Percentiles rank a stretch among this genome's conserved stretches.
These are phyloP conservation scores for Blastocystis hominis DNA, from an alignment of 352 stramenopile species.

Conservation along the genomic window DNA sequence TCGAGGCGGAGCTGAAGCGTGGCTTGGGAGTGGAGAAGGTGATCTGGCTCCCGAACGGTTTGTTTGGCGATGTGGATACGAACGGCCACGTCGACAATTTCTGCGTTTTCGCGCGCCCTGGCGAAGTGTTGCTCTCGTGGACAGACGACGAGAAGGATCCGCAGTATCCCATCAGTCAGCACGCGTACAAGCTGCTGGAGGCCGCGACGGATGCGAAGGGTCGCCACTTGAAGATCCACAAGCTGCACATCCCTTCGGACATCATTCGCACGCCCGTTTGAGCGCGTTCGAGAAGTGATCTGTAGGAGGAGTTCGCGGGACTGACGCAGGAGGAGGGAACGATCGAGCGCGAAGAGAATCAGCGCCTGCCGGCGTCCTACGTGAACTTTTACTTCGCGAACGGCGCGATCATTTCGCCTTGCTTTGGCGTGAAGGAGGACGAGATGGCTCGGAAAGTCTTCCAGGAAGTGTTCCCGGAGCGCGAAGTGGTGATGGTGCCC, in stretches of 20 bases:
- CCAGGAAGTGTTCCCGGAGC: slow-evolving; percentile 63
- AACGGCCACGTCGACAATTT: slow-evolving; percentile 70
- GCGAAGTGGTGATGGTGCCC: slow-evolving; percentile 63
- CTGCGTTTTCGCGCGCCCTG: slow-evolving; percentile 62
- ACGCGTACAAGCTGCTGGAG: slow-evolving; percentile 61
- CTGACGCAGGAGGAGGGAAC: slow-evolving; percentile 45
- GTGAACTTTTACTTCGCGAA: slow-evolving; percentile 71
- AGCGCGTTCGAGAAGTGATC: neutral
- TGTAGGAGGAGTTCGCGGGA: neutral
- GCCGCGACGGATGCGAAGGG: slow-evolving; percentile 62
- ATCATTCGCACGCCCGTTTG: slow-evolving; percentile 43
- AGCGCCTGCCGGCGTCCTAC: slow-evolving; percentile 67
- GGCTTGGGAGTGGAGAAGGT: slow-evolving; percentile 63
- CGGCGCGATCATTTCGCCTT: slow-evolving; percentile 64
- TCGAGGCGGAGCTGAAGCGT: slow-evolving; percentile 63
- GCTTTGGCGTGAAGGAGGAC: slow-evolving; percentile 65
- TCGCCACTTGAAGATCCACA: slow-evolving; percentile 63
- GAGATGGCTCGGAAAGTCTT: slow-evolving; percentile 31
- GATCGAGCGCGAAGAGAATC: slow-evolving; percentile 60
- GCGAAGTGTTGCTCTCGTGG: slow-evolving; percentile 64
- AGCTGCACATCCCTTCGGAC: slow-evolving; percentile 64
- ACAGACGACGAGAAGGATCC: slow-evolving; percentile 64
- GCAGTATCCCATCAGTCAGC: slow-evolving; percentile 63
- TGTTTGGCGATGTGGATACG: slow-evolving; percentile 65
- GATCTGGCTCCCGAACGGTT: slow-evolving; percentile 65